These are phyloP conservation scores for Sodiomyces alkalinus DNA, from an alignment of 2,329 filamentous ascomycete species.

Conservation along the genomic window DNA sequence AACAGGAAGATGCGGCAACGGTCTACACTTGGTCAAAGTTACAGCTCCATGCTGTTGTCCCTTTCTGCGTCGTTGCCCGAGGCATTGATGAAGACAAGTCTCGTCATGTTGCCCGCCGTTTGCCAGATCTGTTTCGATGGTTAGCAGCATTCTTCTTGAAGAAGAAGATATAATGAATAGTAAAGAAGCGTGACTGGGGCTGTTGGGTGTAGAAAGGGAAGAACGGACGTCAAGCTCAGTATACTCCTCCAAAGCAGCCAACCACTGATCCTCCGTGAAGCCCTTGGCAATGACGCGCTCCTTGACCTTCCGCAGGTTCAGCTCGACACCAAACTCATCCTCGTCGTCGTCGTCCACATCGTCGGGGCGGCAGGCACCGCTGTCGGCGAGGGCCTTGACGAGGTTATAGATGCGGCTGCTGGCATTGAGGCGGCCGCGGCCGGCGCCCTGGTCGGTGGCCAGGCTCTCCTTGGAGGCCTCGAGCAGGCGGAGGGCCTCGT, in stretches of 20 bases:
- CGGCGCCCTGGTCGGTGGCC: conserved; percentile 49
- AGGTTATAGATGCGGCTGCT: conserved; percentile 91
- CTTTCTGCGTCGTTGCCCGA: conserved; percentile 5
- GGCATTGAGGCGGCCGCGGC: conserved; percentile 57
- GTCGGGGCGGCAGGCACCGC: conserved; percentile 70
- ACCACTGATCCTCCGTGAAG: conserved; percentile 89
- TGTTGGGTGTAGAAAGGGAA: background rate
- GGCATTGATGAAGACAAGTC: conserved; percentile 55
- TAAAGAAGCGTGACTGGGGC: background rate
- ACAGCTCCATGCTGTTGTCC: conserved; percentile 2
- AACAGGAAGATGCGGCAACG: too few relatives aligned
- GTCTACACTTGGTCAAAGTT: too few relatives aligned
- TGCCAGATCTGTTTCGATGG: conserved; percentile 51
- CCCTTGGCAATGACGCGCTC: conserved; percentile 91
- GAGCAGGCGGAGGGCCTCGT: conserved; percentile 80
- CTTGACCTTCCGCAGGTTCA: conserved; percentile 77
- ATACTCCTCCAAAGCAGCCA: conserved; percentile 78
- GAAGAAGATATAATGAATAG: background rate
- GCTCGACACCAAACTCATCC: conserved; percentile 43
- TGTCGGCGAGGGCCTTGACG: conserved; percentile 75
- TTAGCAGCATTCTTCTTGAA: conserved; percentile 24
- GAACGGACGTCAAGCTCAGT: conserved; percentile 71
- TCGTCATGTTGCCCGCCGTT: conserved; percentile 54
- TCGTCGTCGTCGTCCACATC: conserved; percentile 40
- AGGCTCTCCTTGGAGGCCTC: conserved; percentile 90